Evolutionary conservation across 495 filamentous ascomycete genomes (phyloP).

Genomic region (Collariella sp.): DNA sequence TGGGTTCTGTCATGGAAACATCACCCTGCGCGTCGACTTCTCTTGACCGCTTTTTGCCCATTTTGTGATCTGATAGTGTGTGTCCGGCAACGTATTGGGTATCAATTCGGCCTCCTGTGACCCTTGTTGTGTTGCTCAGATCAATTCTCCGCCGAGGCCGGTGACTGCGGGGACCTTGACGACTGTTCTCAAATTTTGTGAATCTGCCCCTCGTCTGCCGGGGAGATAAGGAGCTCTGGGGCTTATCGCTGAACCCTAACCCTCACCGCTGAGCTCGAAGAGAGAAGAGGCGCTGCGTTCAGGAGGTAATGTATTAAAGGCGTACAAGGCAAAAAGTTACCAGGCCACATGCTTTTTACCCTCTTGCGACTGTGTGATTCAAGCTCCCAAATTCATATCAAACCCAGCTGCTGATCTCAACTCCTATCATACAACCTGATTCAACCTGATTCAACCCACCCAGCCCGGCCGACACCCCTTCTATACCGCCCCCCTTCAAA

Average conservation of each 20-base stretch:
- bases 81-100: background rate
- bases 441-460: background rate
- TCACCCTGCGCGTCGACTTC: slow-evolving; percentile 17
- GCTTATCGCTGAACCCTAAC: slow-evolving; percentile 2
- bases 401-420: background rate
- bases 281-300: background rate
- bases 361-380: background rate
- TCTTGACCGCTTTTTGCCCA: slow-evolving; percentile 21
- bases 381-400: too few relatives aligned
- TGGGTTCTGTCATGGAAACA: slow-evolving; percentile 9
- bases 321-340: background rate
- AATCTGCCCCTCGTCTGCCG: background rate
- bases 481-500: background rate
- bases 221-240: slow-evolving; percentile 2
- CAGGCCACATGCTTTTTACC: background rate
- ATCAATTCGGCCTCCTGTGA: background rate
- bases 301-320: background rate
- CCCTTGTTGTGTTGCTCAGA: background rate
- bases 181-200: slow-evolving; percentile 6
- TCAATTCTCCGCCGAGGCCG: background rate
- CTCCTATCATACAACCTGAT: slow-evolving; percentile 1
- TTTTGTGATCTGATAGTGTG: background rate
- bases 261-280: background rate
- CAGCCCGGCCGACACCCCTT: background rate
- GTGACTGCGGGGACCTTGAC: slow-evolving; percentile 15